Base-by-base conservation (phyloP, 768 basidiomycete species). In the Tubosaeta brunneosetosa region DNA sequence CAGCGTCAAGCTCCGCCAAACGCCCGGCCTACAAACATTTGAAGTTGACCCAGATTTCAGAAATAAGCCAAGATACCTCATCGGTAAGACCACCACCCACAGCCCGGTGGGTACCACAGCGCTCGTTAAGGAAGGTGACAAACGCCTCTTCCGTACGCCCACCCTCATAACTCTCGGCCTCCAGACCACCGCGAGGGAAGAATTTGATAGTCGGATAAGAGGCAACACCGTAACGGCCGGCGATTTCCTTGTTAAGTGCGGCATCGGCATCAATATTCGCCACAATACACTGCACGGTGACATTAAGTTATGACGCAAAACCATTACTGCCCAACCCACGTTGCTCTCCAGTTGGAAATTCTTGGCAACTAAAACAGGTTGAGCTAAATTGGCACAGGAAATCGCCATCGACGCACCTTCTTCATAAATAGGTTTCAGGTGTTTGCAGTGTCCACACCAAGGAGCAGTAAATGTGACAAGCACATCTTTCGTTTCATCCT, bases 361-460 rank as follows among this genome's bases (percentile, higher is more conserved):
- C 47, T 73, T 70, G 31, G 93, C 93, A 40, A 94, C 87, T 88
- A 50, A 17, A 44, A 32, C 11, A 31, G 36, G 16, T 27, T 46
- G 56, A 49, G 51, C n/a, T 33, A 27, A 52, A 22, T n/a, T 34
- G 13, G 16, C 27, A 46, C 1, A 45, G 29, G n/a, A 42, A 25
- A 45, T 10, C 32, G 49, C 33, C 1, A 33, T 41, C 10, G 25
- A 51, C 54, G 8, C 40, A 86, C 85, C 84, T 67, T 88, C 78
- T 67, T 94, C 93, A 64, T 88, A 94, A 31, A 78, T 76, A 17
- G 94, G 93, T 70, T 94, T 94, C 69, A 97, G 68, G 58, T 55
- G 78, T 75, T 97, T 97, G 81, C 95, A 97, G 76, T 98, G 94
- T 29, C 93, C 92, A 60, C 94, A 94, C 91, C 90, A 87, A 36